Percentiles rank a stretch among this genome's conserved stretches.
Conservation (phyloP, 768 basidiomycete genomes). For the Paxillus involutus region DNA sequence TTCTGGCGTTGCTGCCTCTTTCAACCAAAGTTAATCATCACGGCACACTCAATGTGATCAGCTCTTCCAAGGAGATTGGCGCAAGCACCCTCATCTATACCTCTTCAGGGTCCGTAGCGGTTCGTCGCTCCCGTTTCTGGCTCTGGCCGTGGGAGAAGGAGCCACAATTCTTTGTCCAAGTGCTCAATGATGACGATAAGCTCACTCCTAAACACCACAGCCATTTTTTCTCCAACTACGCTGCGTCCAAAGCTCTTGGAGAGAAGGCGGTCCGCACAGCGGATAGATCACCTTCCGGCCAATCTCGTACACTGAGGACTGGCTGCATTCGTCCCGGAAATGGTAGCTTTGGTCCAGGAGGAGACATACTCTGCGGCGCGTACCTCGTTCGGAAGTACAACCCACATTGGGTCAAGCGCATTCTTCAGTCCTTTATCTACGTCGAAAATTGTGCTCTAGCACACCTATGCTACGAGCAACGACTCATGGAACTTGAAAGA, state of each 20-base stretch:
- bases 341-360: conserved; percentile 72
- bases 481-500: conserved; percentile 55
- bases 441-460: conserved; percentile 77
- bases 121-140: conserved; percentile 59
- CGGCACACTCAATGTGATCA: conserved; percentile 68
- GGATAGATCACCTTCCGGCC: conserved; percentile 34
- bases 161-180: conserved; percentile 59
- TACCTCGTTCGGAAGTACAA: conserved; percentile 61
- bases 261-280: conserved; percentile 49
- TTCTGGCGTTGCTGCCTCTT: conserved; percentile 44
- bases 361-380: conserved; percentile 65
- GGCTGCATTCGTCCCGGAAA: conserved; percentile 81
- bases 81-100: conserved; percentile 66
- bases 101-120: conserved; percentile 66
- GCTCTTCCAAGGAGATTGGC: conserved; percentile 54
- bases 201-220: conserved; percentile 51
- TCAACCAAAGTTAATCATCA: conserved; percentile 64
- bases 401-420: conserved; percentile 59
- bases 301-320: conserved; percentile 49
- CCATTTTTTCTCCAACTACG: conserved; percentile 79
- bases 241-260: conserved; percentile 59
- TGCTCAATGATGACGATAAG: conserved; percentile 60
- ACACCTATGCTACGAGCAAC: conserved; percentile 71
- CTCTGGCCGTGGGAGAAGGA: conserved; percentile 75
- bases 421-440: conserved; percentile 65